Evolutionary conservation across 805 yeast genomes (phyloP), one percentile per base, ranked within the genome.

Genomic region (Candida berthetii): DNA sequence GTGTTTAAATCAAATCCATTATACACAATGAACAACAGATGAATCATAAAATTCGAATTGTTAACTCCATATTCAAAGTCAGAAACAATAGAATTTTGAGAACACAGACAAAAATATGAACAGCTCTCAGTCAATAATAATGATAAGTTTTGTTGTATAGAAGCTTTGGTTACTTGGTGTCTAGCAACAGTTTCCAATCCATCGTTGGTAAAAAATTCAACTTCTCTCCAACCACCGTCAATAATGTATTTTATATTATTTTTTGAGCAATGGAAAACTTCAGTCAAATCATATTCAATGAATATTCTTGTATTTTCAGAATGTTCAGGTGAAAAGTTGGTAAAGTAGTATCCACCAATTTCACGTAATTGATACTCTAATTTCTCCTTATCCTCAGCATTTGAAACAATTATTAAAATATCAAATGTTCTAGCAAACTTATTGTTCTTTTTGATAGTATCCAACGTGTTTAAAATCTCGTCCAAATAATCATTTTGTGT

Each of bases 1-100:
- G 32, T 20, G 3, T 36, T 33, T 7, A 36, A 3, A 9, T 14
- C 7, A 2, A 35, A 2, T 8, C 19, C 22, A 16, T 7, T 6
- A 14, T 38, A 31, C 34, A 42, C 10, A 11, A 42, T 11, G n/a
- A 31, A 42, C 10, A 39, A 8, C 10, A 39, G 7, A 13, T 22
- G 36, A 4, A 36, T 22, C 19, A 42, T 18, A 6, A 33, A 39
- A 19, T 18, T 10, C 2, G 28, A 13, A 25, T 32, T 19, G 10
- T 17, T 10, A 14, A 36, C 16, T 4, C 34, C 34, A 31, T 36
- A 36, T 7, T 40, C 28, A 36, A 16, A 36, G 24, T 22, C 24
- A 18, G 18, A 25, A 2, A 8, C 9, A 13, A 32, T 14, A 7
- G 7, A 17, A 16, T 31, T 33, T 3, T n/a, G 7, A 2, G 20